Evolutionary conservation across 1,139 yeast genomes (phyloP), one percentile per base, ranked within the genome.

Genomic region (Scheffersomyces illinoinensis): DNA sequence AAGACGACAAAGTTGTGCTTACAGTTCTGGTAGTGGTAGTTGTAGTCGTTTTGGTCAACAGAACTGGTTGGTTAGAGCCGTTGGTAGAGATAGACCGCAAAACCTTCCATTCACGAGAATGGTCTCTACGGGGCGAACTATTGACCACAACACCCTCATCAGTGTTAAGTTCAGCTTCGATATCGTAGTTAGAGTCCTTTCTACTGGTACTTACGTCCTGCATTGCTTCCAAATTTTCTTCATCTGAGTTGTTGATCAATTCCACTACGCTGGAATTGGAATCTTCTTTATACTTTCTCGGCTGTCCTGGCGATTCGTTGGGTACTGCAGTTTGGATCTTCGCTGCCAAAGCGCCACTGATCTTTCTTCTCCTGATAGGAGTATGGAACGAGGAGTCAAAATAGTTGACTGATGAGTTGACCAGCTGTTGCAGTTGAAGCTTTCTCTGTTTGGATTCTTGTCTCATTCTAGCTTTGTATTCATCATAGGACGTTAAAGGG

Each of bases 261-360:
- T 73, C 79, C 12, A 69, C 70, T 19, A 70, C 60, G 19, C 74
- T 69, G 19, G 76, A 64, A 57, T 67, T 62, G 52, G 69, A 66
- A 17, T 70, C 72, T 61, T 81, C 72, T 67, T 82, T 68, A 53
- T 83, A 83, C 69, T 95, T 95, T 71, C 99, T 85, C 47, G 99
- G 99, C 75, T 95, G 99, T 1, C 99, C 99, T 0, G 99, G 98
- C 1, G 97, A 91, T 55, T 92, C 92, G 64, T 85, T 85, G 2
- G 98, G 99, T 26, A 95, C 93, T 0, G 95, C 96, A 20, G 88
- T 84, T 66, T 85, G 90, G 50, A 87, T 85, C 61, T 88, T 85
- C 52, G 86, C 83, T 52, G 90, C 89, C 59, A 90, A 81, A 19
- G 88, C 90, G 0, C 90, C 89, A 54, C 93, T 85, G 56, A 90